Base-by-base conservation (phyloP, 2,329 filamentous ascomycete species). In the Monosporascus sp. region DNA sequence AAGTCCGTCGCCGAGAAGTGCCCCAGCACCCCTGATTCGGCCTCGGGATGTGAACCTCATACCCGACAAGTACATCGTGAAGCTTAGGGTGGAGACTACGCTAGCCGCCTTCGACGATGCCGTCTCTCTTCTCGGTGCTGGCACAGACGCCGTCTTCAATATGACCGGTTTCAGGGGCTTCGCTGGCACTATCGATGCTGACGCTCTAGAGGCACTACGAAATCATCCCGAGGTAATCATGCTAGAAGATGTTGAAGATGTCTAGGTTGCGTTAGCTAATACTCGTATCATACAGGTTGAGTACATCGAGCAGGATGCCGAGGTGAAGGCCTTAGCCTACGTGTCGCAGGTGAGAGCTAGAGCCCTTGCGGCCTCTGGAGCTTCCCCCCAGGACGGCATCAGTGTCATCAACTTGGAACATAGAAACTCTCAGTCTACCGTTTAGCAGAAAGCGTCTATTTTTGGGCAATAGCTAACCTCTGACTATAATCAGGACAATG, bases 51-150 rank as follows among this genome's bases (percentile, higher is more conserved):
- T 24, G 41, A 44, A 24, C 41, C 41, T 44, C 5, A 24, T 44
- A 19, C 41, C 41, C 20, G 41, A 44, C 57, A 74, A 71, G 58
- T 78, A 76, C 61, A 78, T 78, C 53, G 63, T 78, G 62, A 78
- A 74, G 35, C 58, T 78, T 19, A 74, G 75, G 61, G 63, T 69
- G 8, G 66, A 66, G 31, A 59, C 71, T 38, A 57, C 58, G 16
- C 54, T 63, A 17, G 55, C 60, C 1, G 60, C 67, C 16, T 56
- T 73, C 27, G 66, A 69, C 45, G 58, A 72, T 11, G 54, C 65
- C 35, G 58, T 64, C 54, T 55, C 57, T 24, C 43, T 58, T 49
- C 59, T 65, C 52, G 38, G 62, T 26, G 61, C 60, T 37, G 63
- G 67, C 58, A 69, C 61, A 63, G 73, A 63, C 52, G 61, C 67